Evolutionary conservation across 1,139 yeast genomes (phyloP).

Genomic region (Meyerozyma elateridarum): DNA sequence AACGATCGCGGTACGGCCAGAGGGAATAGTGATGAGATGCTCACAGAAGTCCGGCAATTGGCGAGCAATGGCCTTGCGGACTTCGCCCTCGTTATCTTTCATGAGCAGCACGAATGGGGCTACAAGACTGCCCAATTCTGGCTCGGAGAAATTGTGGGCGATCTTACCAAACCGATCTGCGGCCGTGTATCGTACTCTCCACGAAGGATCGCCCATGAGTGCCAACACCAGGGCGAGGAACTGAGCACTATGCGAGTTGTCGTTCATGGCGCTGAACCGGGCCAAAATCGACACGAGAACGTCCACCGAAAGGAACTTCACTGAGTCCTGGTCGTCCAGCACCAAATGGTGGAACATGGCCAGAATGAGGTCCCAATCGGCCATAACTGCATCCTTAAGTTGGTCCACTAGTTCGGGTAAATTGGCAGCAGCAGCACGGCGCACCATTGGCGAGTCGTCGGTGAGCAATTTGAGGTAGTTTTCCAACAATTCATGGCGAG

Average conservation of each 20-base stretch:
- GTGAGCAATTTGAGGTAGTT: slow-evolving; percentile 66
- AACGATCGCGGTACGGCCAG: slow-evolving; percentile 46
- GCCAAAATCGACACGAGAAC: slow-evolving; percentile 70
- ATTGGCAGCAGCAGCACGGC: slow-evolving; percentile 88
- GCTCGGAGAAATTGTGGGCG: slow-evolving; percentile 60
- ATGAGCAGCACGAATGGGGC: slow-evolving; percentile 71
- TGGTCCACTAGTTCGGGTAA: slow-evolving; percentile 68
- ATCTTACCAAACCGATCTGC: slow-evolving; percentile 84
- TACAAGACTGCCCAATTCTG: slow-evolving; percentile 52
- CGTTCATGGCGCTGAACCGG: slow-evolving; percentile 55
- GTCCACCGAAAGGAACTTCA: slow-evolving; percentile 84
- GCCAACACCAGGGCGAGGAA: slow-evolving; percentile 54
- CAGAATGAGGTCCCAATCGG: slow-evolving; percentile 71
- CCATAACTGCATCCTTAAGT: slow-evolving; percentile 37
- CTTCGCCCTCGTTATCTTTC: slow-evolving; percentile 95
- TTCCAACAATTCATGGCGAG: slow-evolving; percentile 58
- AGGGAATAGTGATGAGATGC: slow-evolving; percentile 43
- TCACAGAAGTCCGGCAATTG: slow-evolving; percentile 80
- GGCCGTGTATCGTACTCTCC: slow-evolving; percentile 98
- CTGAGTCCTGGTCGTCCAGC: slow-evolving; percentile 91
- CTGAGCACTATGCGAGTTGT: slow-evolving; percentile 55
- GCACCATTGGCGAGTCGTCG: slow-evolving; percentile 98
- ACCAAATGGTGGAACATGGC: slow-evolving; percentile 79
- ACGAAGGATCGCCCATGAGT: slow-evolving; percentile 82
- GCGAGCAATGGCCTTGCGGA: slow-evolving; percentile 88